Evolutionary conservation across 441 rosid species (phyloP).

Genomic region (Adansonia grandidieri): DNA sequence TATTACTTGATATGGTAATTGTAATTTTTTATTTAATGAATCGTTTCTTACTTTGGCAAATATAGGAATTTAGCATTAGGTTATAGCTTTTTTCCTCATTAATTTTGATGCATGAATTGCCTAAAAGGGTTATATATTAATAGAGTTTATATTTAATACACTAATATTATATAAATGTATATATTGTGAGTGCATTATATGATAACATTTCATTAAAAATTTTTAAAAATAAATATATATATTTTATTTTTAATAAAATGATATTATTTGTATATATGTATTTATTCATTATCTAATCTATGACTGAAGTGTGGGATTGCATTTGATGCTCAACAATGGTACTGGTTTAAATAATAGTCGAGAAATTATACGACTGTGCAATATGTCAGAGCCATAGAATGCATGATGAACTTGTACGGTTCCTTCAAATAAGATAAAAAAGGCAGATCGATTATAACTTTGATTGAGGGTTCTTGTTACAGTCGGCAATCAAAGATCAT

Average conservation of each 20-base stretch:
- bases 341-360: not conserved
- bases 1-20: no score
- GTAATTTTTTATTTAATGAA: no score
- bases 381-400: not conserved
- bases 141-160: no score
- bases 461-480: not conserved
- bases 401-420: not conserved
- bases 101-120: no score
- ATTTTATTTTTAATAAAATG: no score
- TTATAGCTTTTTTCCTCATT: no score
- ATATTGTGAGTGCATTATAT: no score
- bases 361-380: not conserved
- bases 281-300: not conserved
- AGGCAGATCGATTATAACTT: not conserved
- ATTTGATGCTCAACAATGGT: not conserved
- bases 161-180: no score
- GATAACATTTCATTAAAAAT: not conserved
- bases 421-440: not conserved
- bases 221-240: not conserved
- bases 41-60: no score
- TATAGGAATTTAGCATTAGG: no score
- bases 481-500: not conserved
- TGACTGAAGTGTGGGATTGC: not conserved
- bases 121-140: no score
- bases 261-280: no score